Evolutionary conservation across 169 alveolate genomes (phyloP), one percentile per base, ranked within the genome.

Genomic region (Pseudocohnilembus persalinus): DNA sequence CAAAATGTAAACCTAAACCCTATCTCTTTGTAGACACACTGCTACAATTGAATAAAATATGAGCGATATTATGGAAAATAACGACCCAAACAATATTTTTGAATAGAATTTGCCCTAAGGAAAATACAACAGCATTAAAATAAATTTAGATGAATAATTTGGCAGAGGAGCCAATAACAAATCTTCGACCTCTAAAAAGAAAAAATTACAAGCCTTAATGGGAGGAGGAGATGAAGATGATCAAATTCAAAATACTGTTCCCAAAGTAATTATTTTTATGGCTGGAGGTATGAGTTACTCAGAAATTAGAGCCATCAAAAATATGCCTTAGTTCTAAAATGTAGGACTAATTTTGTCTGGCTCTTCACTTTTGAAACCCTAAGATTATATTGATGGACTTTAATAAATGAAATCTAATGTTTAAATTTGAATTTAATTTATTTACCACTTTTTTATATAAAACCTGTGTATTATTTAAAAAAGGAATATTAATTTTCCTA

Each of bases 11-110:
- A 73, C 72, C 20, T 78, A 83, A 74, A 73, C 86, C 1, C 73
- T 76, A 27, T 83, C 79, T 73, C 63, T 86, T 30, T 80, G 83
- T 63, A 86, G 90, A 81, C 80, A 74, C n/a, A 86, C 90, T 31
- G 83, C 90, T 27, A 49, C 33, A 15, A 29, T 86, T 27, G 90
- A 86, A 76, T 49, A 74, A n/a, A 34, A 80, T 63, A 76, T 86
- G 0, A 83, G 73, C n/a, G 35, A 16, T 11, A 29, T 79, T 28
- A 49, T 79, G 29, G 28, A 64, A 28, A 76, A 49, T 79, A 34
- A 34, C n/a, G 64, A 31, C n/a, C 30, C 15, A n/a, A 63, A 68
- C 27, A n/a, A 35, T n/a, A n/a, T 16, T 49, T 79, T 79, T 79
- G 64, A 79, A 28, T 49, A 49, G 4, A 20, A 20, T 11, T 20